Conservation (phyloP, 352 stramenopile genomes). For the Globisporangium lucens region DNA sequence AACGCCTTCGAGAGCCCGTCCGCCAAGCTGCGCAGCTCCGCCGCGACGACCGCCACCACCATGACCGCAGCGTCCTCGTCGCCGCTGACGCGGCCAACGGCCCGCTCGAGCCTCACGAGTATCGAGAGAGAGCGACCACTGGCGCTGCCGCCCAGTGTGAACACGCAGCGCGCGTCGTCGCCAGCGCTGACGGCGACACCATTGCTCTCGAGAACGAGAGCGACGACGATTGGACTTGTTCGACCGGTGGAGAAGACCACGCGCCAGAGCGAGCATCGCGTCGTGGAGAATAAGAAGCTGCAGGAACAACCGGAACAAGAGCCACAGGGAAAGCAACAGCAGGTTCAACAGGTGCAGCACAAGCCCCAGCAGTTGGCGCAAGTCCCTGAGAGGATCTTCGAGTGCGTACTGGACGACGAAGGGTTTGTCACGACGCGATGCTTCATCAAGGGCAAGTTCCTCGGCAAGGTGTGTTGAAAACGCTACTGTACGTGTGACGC, state of each 20-base stretch:
- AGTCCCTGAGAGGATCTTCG: slow-evolving; percentile 63
- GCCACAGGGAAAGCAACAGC: slow-evolving; percentile 5
- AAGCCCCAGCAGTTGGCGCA: slow-evolving; percentile 11
- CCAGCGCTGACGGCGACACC: background rate
- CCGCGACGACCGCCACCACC: slow-evolving; percentile 9
- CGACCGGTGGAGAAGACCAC: slow-evolving; percentile 8
- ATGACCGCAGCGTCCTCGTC: background rate
- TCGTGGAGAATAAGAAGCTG: slow-evolving; percentile 6
- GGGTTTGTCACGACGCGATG: slow-evolving; percentile 57
- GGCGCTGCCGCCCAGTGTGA: slow-evolving; percentile 14
- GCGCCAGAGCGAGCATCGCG: slow-evolving; percentile 5
- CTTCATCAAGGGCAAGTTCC: slow-evolving; percentile 92
- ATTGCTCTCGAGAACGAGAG: slow-evolving; percentile 8
- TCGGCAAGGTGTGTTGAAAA: slow-evolving; percentile 87
- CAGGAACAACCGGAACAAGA: slow-evolving; percentile 6
- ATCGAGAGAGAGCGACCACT: background rate
- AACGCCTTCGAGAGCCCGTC: slow-evolving; percentile 18
- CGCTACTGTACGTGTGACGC: background rate
- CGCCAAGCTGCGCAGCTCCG: slow-evolving; percentile 12
- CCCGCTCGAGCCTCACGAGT: slow-evolving; percentile 4
- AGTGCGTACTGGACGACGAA: slow-evolving; percentile 50
- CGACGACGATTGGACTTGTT: slow-evolving; percentile 11
- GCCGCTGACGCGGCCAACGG: background rate
- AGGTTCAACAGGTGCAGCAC: background rate
- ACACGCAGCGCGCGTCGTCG: slow-evolving; percentile 11